Evolutionary conservation across 2,329 filamentous ascomycete species (phyloP).

Genomic region (Incumbomyces delicatus): DNA sequence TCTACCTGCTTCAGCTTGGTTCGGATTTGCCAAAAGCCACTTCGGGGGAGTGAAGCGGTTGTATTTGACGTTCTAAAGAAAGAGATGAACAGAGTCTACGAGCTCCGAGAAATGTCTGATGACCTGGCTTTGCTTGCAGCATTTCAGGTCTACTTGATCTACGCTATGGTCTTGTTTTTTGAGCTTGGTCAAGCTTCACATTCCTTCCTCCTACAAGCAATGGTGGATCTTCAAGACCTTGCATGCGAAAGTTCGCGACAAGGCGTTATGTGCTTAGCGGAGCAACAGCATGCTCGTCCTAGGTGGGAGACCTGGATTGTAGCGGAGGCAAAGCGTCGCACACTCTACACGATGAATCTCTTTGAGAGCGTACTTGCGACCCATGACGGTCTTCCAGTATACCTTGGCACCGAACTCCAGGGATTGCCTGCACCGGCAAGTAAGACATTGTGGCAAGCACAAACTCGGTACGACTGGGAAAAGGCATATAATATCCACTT

Average conservation of each 20-base stretch:
- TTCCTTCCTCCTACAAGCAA: constrained; percentile 32
- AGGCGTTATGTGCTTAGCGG: constrained; percentile 38
- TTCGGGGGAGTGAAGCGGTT: constrained; percentile 26
- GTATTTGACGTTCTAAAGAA: constrained; percentile 29
- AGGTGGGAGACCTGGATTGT: constrained; percentile 47
- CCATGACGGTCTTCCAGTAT: constrained; percentile 37
- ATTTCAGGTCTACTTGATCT: constrained; percentile 48
- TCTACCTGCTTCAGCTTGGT: constrained; percentile 34
- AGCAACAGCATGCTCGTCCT: constrained; percentile 32
- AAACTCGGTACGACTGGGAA: constrained; percentile 33
- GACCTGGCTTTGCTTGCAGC: constrained; percentile 31
- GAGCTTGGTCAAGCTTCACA: constrained; percentile 19
- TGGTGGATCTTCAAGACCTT: constrained; percentile 44
- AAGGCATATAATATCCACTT: constrained; percentile 34
- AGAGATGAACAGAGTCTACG: constrained; percentile 34
- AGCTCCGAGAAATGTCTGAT: constrained; percentile 18
- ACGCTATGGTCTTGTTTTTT: constrained; percentile 42
- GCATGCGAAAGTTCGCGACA: constrained; percentile 32
- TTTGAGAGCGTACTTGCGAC: constrained; percentile 42
- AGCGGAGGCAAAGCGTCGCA: constrained; percentile 43
- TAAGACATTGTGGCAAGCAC: constrained; percentile 37
- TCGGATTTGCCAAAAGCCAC: constrained; percentile 30
- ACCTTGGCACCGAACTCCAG: constrained; percentile 40
- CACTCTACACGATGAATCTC: constrained; percentile 44
- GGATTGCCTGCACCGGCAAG: constrained; percentile 35